These are phyloP conservation scores for Cystobasidium pallidum DNA, from an alignment of 1,284 basidiomycete species.

Conservation along the genomic window DNA sequence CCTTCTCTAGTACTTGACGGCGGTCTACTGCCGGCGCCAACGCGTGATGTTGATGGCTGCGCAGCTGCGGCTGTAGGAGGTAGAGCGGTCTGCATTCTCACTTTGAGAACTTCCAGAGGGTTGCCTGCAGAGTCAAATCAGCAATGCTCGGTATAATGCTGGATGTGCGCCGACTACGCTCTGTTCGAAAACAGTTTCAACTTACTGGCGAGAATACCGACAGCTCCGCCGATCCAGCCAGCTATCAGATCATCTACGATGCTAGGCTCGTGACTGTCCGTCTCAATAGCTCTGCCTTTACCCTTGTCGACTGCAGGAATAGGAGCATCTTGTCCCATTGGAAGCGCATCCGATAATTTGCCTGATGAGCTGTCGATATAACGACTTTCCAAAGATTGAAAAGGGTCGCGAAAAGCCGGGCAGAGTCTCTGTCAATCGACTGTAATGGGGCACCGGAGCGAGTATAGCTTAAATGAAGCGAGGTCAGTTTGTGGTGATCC, in stretches of 20 bases:
- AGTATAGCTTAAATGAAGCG: too few relatives aligned
- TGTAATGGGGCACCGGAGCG: too few relatives aligned
- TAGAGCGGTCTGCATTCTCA: slow-evolving; percentile 52
- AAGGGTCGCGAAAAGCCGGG: background rate
- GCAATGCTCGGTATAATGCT: background rate
- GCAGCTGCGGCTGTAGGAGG: slow-evolving; percentile 25
- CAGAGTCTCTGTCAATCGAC: too few relatives aligned
- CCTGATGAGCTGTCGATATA: background rate
- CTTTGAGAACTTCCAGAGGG: slow-evolving; percentile 48
- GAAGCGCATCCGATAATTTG: slow-evolving; percentile 22
- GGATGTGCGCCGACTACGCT: background rate
- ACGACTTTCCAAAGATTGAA: background rate
- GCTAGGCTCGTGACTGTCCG: slow-evolving; percentile 27
- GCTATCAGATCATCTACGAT: slow-evolving; percentile 39
- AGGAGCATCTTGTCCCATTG: slow-evolving; percentile 34
- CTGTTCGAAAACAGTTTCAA: slow-evolving; percentile 1
- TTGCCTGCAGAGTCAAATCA: slow-evolving; percentile 9
- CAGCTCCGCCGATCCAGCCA: slow-evolving; percentile 45
- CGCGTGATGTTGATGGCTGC: slow-evolving; percentile 29
- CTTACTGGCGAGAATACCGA: slow-evolving; percentile 41
- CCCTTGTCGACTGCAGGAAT: slow-evolving; percentile 6
- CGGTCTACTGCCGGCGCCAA: slow-evolving; percentile 41
- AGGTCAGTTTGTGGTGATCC: background rate
- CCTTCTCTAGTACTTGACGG: slow-evolving; percentile 42
- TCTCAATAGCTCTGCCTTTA: slow-evolving; percentile 21